Evolutionary conservation across 345 rosid genomes (phyloP), one percentile per base, ranked within the genome.

Genomic region (Erodium maritimum): DNA sequence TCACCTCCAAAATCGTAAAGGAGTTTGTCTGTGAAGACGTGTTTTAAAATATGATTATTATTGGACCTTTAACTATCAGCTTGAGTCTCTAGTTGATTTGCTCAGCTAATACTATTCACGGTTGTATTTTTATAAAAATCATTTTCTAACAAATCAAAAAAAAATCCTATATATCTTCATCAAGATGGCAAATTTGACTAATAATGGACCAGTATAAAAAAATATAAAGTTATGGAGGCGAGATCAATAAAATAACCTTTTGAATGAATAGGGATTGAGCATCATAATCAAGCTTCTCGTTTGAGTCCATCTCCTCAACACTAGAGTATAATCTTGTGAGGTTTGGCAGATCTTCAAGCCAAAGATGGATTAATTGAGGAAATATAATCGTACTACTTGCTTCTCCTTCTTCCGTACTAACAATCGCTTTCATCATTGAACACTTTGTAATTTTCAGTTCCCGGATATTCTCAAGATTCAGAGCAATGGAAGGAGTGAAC

Each of bases 401-500:
- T 59, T 29, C 48, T 23, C 1, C 17, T 21, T 12, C 29, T 3
- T 42, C 69, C 33, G 19, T 58, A 59, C n/a, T 17, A 0, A 62
- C 29, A 7, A 73, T 19, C 53, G 53, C 50, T 58, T 70, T 57
- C 59, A 72, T 65, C 42, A 29, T 0, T 17, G 5, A 13, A 42
- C 72, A 56, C 0, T 8, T 0, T 9, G 1, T 0, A 18, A 72
- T 4, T 1, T 0, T 24, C 2, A 66, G 19, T 23, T 18, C 11
- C 16, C 51, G 24, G 24, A 72, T 58, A 45, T 52, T 48, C 10
- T 0, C 2, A 8, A 72, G 69, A 5, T n/a, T 56, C 50, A 23
- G 66, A 1, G 67, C 72, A 5, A 61, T 10, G 5, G 67, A 58
- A 14, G 59, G 55, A 48, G 73, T 55, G 24, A 72, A 62, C 0